A percentile compares a stretch with the other conserved stretches of the same genome.
Conservation (phyloP, 176 grass and related monocot genomes). For the Rhynchospora pubera region DNA sequence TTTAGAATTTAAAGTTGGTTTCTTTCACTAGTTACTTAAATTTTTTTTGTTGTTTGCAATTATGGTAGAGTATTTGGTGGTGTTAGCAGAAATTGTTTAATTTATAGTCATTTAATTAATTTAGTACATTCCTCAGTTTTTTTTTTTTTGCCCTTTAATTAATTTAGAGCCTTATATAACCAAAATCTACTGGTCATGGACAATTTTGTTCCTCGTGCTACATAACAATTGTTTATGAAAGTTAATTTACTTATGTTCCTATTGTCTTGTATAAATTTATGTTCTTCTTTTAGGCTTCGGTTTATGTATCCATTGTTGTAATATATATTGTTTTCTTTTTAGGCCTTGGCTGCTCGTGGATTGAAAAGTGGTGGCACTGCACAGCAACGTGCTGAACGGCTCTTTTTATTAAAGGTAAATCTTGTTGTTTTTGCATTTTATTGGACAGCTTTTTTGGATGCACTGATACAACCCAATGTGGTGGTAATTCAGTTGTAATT, state of each 20-base stretch:
- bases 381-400: constrained; percentile 68
- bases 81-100: neutral
- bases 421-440: neutral
- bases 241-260: neutral
- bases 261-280: neutral
- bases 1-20: neutral
- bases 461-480: neutral
- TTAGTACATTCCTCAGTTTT: neutral
- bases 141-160: neutral
- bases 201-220: neutral
- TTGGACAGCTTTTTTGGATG: neutral
- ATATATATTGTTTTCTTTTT: neutral
- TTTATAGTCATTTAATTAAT: too few species aligned
- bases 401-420: constrained; percentile 84
- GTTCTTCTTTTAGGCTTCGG: constrained; percentile 42
- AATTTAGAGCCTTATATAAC: neutral
- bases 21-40: neutral
- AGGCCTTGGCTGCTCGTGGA: constrained; percentile 76
- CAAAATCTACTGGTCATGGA: neutral
- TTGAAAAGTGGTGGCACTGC: constrained; percentile 80
- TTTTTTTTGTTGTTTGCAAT: neutral
- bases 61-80: neutral
- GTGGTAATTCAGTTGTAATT: neutral
- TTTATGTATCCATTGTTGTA: neutral
- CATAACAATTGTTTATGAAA: neutral